Percentiles rank a stretch among this genome's conserved stretches.
Evolutionary conservation across 768 basidiomycete genomes (phyloP).

Genomic region (Gelatoporia subvermispora): DNA sequence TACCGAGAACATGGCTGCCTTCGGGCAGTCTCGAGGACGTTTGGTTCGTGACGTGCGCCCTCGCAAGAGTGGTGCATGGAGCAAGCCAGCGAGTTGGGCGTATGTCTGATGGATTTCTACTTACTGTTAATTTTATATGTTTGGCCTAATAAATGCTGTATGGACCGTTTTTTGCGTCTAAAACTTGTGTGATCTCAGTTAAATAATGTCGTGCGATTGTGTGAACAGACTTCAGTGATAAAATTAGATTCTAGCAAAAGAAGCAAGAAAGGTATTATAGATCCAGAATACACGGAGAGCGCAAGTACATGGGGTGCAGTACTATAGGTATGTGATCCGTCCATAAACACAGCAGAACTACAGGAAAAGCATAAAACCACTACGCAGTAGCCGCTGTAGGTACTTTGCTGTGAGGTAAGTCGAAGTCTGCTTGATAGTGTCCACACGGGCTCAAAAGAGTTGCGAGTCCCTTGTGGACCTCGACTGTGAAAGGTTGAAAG

Average conservation of each 20-base stretch:
- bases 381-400: too few relatives aligned
- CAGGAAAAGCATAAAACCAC: too few relatives aligned
- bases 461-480: conserved; percentile 64
- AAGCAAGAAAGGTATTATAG: too few relatives aligned
- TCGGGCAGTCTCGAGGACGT: conserved; percentile 33
- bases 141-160: conserved; percentile 1
- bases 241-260: too few relatives aligned
- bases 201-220: too few relatives aligned
- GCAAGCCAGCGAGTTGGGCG: conserved; percentile 33
- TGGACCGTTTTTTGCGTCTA: too few relatives aligned
- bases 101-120: conserved; percentile 37
- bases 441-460: conserved; percentile 63
- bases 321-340: too few relatives aligned
- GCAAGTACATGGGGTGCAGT: too few relatives aligned
- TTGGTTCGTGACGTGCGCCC: conserved; percentile 23
- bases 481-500: conserved; percentile 71
- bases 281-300: too few relatives aligned
- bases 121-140: background rate
- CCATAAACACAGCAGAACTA: too few relatives aligned
- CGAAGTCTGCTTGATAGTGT: conserved; percentile 53
- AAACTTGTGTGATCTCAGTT: too few relatives aligned
- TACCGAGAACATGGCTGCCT: conserved; percentile 34
- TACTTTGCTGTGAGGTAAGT: conserved; percentile 1
- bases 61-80: conserved; percentile 18
- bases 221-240: too few relatives aligned